A percentile compares a stretch with the other conserved stretches of the same genome.
Conservation (phyloP, 257 asterid species). For the Gentiana dahurica region DNA sequence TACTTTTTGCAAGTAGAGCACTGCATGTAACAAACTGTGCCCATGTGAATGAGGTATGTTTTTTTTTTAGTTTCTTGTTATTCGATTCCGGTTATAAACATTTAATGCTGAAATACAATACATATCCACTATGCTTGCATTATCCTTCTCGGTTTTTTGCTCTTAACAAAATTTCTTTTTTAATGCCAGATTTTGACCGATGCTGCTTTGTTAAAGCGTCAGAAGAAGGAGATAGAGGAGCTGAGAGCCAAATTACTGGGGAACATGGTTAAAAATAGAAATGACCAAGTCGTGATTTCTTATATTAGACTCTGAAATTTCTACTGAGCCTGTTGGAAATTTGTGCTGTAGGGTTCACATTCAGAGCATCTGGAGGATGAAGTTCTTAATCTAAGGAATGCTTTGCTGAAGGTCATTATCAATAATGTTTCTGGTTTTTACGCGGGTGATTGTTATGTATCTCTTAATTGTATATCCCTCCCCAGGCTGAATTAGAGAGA, state of each 20-base stretch:
- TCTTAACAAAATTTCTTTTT: slow-evolving; percentile 11
- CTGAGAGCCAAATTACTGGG: slow-evolving; percentile 91
- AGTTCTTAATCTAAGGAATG: slow-evolving; percentile 74
- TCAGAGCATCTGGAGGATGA: slow-evolving; percentile 88
- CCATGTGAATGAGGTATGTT: slow-evolving; percentile 87
- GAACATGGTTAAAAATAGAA: slow-evolving; percentile 8
- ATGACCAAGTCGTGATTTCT: slow-evolving; percentile 4
- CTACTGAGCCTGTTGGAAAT: slow-evolving; percentile 19
- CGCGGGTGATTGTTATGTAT: neutral
- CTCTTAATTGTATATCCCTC: slow-evolving; percentile 7
- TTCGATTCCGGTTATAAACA: neutral
- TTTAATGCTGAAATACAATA: no score
- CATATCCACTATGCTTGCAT: no score
- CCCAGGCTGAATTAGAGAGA: slow-evolving; percentile 87
- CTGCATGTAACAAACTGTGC: slow-evolving; percentile 88
- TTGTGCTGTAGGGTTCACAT: slow-evolving; percentile 52
- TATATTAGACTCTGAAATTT: slow-evolving; percentile 11
- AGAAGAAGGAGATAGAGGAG: slow-evolving; percentile 91
- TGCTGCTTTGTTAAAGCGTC: slow-evolving; percentile 96
- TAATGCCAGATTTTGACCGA: slow-evolving; percentile 75
- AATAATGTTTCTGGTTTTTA: slow-evolving; percentile 13
- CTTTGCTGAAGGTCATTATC: slow-evolving; percentile 65
- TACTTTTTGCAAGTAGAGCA: slow-evolving; percentile 98
- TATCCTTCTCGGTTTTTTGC: slow-evolving; percentile 1
- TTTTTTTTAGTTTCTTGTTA: neutral